Conservation (phyloP, 306 rosid species). For the Gastrolobium villosum region DNA sequence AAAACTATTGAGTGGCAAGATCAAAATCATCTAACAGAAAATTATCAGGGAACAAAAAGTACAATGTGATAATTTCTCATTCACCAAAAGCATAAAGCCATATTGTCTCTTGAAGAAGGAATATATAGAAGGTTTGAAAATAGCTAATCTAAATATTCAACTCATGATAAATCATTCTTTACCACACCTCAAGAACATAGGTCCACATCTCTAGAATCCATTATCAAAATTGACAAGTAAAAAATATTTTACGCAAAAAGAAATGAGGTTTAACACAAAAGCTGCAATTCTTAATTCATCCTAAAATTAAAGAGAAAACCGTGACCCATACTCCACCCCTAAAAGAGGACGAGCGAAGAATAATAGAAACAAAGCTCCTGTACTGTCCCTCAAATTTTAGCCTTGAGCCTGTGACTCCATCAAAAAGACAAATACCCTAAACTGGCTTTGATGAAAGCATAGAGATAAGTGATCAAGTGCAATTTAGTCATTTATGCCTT, state of each 20-base stretch:
- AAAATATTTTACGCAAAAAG: background rate
- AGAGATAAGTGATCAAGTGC: background rate
- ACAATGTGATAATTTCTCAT: background rate
- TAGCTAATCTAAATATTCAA: background rate
- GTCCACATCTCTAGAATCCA: constrained; percentile 1
- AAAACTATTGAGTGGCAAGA: background rate
- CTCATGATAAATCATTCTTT: constrained; percentile 4
- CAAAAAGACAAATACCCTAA: constrained; percentile 20
- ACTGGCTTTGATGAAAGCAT: background rate
- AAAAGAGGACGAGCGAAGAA: constrained; percentile 4
- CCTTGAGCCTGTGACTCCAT: background rate
- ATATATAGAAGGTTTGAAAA: background rate
- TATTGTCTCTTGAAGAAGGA: background rate
- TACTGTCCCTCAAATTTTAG: constrained; percentile 34
- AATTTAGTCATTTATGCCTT: background rate
- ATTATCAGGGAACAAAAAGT: constrained; percentile 11
- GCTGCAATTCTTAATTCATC: constrained; percentile 21
- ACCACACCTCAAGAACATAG: background rate
- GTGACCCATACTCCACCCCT: background rate
- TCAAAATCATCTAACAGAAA: constrained; percentile 39
- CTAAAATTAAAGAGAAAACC: constrained; percentile 25
- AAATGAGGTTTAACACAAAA: constrained; percentile 28
- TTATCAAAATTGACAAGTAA: background rate
- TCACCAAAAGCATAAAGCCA: background rate
- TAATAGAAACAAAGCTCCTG: constrained; percentile 12